A percentile compares a stretch with the other conserved stretches of the same genome.
Evolutionary conservation across 495 filamentous ascomycete species (phyloP).

Genomic region (Xeromyces bisporus): DNA sequence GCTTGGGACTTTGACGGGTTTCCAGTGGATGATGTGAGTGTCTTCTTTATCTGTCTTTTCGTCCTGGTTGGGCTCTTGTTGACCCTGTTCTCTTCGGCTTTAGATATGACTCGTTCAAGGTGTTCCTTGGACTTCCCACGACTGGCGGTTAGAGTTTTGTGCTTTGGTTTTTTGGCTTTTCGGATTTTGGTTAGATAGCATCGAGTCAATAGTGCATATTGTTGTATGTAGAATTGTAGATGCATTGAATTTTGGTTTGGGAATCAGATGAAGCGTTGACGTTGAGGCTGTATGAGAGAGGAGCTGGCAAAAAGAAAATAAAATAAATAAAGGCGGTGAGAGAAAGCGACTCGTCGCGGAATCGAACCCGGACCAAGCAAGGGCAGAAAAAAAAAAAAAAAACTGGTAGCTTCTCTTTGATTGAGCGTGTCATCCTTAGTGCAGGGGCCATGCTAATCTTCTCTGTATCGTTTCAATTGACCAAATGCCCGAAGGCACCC

Average conservation of each 20-base stretch:
- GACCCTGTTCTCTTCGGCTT: slow-evolving; percentile 4
- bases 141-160: slow-evolving; percentile 34
- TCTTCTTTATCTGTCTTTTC: neutral
- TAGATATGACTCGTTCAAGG: slow-evolving; percentile 61
- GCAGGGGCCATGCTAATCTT: slow-evolving; percentile 99
- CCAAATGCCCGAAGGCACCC: slow-evolving; percentile 67
- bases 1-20: slow-evolving; percentile 49
- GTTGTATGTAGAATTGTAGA: neutral
- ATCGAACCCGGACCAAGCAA: no score
- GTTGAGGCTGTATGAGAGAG: no score
- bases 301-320: no score
- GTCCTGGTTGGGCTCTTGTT: slow-evolving; percentile 1
- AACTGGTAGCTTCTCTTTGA: slow-evolving; percentile 88
- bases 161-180: slow-evolving; percentile 1
- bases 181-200: neutral
- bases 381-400: slow-evolving; percentile 40
- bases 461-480: slow-evolving; percentile 74
- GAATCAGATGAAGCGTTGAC: no score
- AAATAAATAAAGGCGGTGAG: no score
- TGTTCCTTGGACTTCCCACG: slow-evolving; percentile 51
- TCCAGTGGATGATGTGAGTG: slow-evolving; percentile 54
- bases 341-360: no score
- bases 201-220: no score
- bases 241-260: no score
- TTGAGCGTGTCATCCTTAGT: slow-evolving; percentile 99